Base-by-base conservation (phyloP, 306 rosid genomes). In the Vachellia pachyceras region DNA sequence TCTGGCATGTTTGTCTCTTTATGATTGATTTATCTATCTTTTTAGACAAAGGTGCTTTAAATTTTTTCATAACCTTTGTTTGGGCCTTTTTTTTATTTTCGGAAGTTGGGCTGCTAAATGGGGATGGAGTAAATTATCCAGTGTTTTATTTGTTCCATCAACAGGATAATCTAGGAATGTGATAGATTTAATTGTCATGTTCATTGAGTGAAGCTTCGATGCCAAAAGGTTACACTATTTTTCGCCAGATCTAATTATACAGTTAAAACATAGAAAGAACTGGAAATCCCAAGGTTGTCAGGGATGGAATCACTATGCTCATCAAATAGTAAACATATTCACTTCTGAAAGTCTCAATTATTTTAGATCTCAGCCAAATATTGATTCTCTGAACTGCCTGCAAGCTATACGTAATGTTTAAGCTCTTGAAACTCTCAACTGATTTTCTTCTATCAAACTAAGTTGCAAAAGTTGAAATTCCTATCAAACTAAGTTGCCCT, bases 91-190 rank as follows among this genome's bases (percentile, higher is more conserved):
- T 20, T 40, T 45, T n/a, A 49, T 63, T 50, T 50, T 35, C 45
- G 35, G 52, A 37, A 40, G 70, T 83, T 42, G 69, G 66, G 55
- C 57, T 73, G 72, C 72, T 73, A 44, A 72, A 66, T n/a, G 66
- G 17, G 66, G 65, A 65, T 14, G 74, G 33, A 65, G 76, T 22
- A 66, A 45, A 39, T 54, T 73, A 17, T 65, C 55, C 57, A 23
- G 45, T 18, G 33, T n/a, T 39, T 17, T 66, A 42, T 74, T 66
- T 75, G 40, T 25, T 33, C 18, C 70, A 46, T 36, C 64, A 42
- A 40, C 35, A 20, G 36, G 64, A 63, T 20, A 76, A 35, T 22
- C 61, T 50, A 37, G 74, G 64, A 50, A 40, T 71, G 33, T 42
- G 61, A 29, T 69, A 20, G 52, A 10, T 45, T 36, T 4, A 35